Base-by-base conservation (phyloP, 345 rosid species). In the Gossypioides kirkii region DNA sequence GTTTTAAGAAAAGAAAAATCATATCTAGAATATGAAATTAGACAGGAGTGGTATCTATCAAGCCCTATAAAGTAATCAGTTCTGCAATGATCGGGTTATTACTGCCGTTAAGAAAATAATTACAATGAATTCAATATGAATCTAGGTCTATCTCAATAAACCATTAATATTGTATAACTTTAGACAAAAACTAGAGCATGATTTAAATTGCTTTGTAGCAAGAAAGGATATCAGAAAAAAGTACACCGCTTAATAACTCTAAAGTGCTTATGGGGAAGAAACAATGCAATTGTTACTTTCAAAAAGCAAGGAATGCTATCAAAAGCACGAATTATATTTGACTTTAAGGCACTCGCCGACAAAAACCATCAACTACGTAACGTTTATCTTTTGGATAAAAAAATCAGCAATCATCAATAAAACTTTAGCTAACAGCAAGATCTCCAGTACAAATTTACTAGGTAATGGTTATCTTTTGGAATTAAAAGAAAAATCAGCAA, bases 1-100 rank as follows among this genome's bases (percentile, higher is more conserved):
- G 75, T 73, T 76, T 76, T 73, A 80, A 82, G 80, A 73, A 65
- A 53, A 61, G 75, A 73, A 49, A 17, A 45, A 38, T 10, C 36
- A 38, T 28, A 52, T 58, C 36, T n/a, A 25, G 42, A 62, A 73
- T 46, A 38, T 14, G 18, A 61, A 73, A 54, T 54, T 6, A 71
- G 52, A 28, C 47, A 46, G 20, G 16, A 56, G 18, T 42, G 2
- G 46, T 20, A 42, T 56, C 54, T 42, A 42, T 58, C 50, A 56
- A 12, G 63, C 38, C 50, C 74, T 20, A 22, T 9, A 50, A 13
- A 70, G 49, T 55, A 70, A 41, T 41, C 8, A 6, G 20, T 38
- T 55, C 73, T 4, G 62, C 18, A 38, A 20, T 55, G 55, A 55
- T 14, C 2, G 20, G 7, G 43, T 17, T 45, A 67, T 3, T 23